These are phyloP conservation scores for Hypoxylon crocopeplum DNA, from an alignment of 495 filamentous ascomycete species.

Conservation along the genomic window DNA sequence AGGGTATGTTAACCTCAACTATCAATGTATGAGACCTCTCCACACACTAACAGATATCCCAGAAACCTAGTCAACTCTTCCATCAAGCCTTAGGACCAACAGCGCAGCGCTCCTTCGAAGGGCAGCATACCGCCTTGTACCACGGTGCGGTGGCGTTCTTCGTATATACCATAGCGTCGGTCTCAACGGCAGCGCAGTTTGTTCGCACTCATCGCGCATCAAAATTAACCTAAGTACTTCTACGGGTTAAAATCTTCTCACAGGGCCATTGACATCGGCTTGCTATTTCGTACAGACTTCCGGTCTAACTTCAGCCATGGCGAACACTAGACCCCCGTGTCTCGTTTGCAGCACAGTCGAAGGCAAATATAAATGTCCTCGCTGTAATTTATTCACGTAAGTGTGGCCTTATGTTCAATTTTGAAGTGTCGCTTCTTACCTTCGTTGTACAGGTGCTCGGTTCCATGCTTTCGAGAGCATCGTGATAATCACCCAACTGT, in stretches of 20 bases:
- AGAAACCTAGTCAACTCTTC: too few species aligned
- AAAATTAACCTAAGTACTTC: too few species aligned
- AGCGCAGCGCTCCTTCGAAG: too few species aligned
- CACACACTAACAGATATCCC: too few species aligned
- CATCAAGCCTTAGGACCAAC: too few species aligned
- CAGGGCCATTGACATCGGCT: not conserved
- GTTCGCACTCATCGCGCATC: too few species aligned
- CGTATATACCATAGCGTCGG: too few species aligned
- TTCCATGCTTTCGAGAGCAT: slow-evolving; percentile 71
- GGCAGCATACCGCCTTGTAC: too few species aligned
- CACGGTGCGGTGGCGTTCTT: too few species aligned
- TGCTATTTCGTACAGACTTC: not conserved
- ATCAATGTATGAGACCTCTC: too few species aligned
- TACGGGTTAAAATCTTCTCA: not conserved
- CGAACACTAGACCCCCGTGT: slow-evolving; percentile 44
- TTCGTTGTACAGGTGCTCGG: slow-evolving; percentile 65
- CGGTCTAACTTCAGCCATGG: slow-evolving; percentile 16
- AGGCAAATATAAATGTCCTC: slow-evolving; percentile 68
- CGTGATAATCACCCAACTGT: slow-evolving; percentile 46
- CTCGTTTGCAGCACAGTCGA: slow-evolving; percentile 60
- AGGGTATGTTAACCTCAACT: too few species aligned
- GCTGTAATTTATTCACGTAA: slow-evolving; percentile 65
- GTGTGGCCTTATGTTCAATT: slow-evolving; percentile 9
- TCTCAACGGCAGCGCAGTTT: too few species aligned
- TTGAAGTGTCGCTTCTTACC: slow-evolving; percentile 1